Base-by-base conservation (phyloP, 2,329 filamentous ascomycete genomes). In the Sarocladium brachiariae region DNA sequence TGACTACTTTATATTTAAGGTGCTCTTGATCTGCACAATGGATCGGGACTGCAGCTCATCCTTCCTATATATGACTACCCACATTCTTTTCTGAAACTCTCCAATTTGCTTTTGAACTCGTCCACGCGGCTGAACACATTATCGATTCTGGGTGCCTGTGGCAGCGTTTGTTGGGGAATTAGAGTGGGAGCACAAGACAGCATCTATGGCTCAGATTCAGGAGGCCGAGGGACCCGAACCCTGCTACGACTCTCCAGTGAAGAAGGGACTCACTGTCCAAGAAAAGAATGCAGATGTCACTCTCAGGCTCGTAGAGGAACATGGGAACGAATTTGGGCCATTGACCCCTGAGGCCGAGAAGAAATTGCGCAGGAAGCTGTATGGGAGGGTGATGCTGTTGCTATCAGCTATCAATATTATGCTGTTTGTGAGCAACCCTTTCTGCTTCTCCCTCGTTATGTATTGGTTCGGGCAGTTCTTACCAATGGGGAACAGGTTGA, bases 381-480 rank as follows among this genome's bases (percentile, higher is more conserved):
- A 68, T 27, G 49, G 60, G 1, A 57, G 61, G 4, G n/a, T 43
- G 21, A 61, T 70, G 56, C 48, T 57, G 0, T 51, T 69, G 4
- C 38, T 70, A 18, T 60, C 59, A 1, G 55, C 60, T 0, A 65
- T 68, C 47, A 68, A 69, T 49, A 50, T 69, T 5, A 60, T 68
- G 52, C 56, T 69, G 2, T 70, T 67, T 52, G 65, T 68, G 51
- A 55, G 64, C 33, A 35, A 18, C 14, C 30, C 8, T 31, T 31
- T 31, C 8, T 8, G 18, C 24, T 19, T 24, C 10, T n/a, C 13
- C 18, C 34, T 48, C 9, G 49, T 30, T 6, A 7, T 18, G 11
- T 9, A 19, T 2, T 35, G 5, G n/a, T n/a, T 8, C 33, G 16
- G 33, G 8, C 33, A 7, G 10, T 35, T 6, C 33, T 35, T 7